Percentiles rank a stretch among this genome's conserved stretches.
Evolutionary conservation across 805 yeast species (phyloP).

Genomic region (Metschnikowia aberdeeniae): DNA sequence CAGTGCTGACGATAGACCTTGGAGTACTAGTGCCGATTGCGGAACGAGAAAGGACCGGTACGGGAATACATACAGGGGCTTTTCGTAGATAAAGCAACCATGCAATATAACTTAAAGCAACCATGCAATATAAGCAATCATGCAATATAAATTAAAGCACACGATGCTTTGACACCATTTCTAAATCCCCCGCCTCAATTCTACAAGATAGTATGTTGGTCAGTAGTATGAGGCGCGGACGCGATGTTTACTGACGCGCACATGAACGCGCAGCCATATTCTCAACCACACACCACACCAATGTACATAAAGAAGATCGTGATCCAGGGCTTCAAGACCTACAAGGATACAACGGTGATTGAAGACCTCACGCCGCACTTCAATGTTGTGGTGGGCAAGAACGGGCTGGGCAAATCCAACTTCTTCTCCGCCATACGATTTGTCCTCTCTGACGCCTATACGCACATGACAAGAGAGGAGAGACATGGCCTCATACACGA

Average conservation of each 20-base stretch:
- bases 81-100: background rate
- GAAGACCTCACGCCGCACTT: slow-evolving; percentile 75
- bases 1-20: slow-evolving; percentile 40
- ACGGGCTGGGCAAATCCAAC: slow-evolving; percentile 96
- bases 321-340: slow-evolving; percentile 92
- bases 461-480: slow-evolving; percentile 79
- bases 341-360: slow-evolving; percentile 74
- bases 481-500: slow-evolving; percentile 85
- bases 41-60: slow-evolving; percentile 10
- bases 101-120: background rate
- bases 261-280: background rate
- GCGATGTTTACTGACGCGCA: slow-evolving; percentile 4
- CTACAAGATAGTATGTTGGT: too few species aligned
- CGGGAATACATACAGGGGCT: slow-evolving; percentile 7
- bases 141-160: background rate
- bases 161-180: background rate
- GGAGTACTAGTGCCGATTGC: slow-evolving; percentile 32
- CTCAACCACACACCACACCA: background rate
- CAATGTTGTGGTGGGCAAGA: slow-evolving; percentile 82
- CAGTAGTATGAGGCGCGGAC: background rate
- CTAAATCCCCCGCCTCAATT: too few species aligned
- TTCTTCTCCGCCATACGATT: slow-evolving; percentile 93
- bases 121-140: too few species aligned
- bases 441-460: slow-evolving; percentile 85
- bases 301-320: slow-evolving; percentile 52